Conservation (phyloP, 495 filamentous ascomycete species). For the Lasiosphaeris hirsuta region DNA sequence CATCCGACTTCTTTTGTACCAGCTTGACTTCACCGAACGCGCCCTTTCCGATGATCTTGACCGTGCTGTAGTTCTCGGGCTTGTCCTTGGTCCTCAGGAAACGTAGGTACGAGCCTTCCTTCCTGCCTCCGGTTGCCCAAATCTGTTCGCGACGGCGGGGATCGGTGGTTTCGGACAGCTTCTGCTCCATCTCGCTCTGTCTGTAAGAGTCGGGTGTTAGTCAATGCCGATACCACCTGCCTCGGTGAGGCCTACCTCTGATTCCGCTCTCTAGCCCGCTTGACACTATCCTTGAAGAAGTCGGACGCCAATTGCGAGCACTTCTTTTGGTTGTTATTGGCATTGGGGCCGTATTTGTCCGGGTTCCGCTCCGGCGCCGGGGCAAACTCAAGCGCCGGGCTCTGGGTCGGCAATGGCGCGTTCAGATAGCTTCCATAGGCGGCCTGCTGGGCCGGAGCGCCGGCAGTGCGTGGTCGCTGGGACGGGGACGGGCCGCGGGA, state of each 20-base stretch:
- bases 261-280: conserved; percentile 86
- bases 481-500: conserved; percentile 65
- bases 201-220: conserved; percentile 41
- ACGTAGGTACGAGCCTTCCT: conserved; percentile 87
- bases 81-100: conserved; percentile 90
- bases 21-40: conserved; percentile 98
- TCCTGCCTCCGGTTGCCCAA: conserved; percentile 70
- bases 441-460: conserved; percentile 54
- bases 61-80: conserved; percentile 87
- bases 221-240: not conserved
- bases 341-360: conserved; percentile 63
- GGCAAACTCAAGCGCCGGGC: conserved; percentile 49
- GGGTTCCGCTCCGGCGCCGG: conserved; percentile 67
- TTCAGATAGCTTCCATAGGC: conserved; percentile 63
- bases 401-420: conserved; percentile 56
- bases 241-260: conserved; percentile 60
- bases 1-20: conserved; percentile 92
- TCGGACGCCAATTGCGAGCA: conserved; percentile 73
- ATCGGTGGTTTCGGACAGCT: conserved; percentile 67
- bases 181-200: conserved; percentile 84
- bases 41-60: conserved; percentile 98
- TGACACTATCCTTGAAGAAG: conserved; percentile 96
- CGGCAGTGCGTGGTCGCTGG: conserved; percentile 76
- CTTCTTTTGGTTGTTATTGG: conserved; percentile 70
- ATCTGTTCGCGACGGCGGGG: conserved; percentile 71